phyloP scores from a whole-genome alignment of 2,329 filamentous ascomycete species.

The Huntiella bhutanensis region DNA sequence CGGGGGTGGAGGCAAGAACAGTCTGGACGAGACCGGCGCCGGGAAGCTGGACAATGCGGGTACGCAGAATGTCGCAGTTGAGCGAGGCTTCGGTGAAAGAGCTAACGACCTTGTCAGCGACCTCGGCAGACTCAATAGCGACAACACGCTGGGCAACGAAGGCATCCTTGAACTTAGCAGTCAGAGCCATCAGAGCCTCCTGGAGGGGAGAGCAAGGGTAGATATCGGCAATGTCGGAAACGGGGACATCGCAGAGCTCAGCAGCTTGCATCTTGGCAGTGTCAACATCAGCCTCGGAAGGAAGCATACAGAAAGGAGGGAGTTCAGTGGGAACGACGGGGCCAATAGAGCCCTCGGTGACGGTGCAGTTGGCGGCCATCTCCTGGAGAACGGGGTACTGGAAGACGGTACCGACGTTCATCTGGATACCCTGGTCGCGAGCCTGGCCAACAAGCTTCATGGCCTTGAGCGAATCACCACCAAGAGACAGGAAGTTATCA shows the following conservation, averaged over 20 bases:
- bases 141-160: conserved; percentile 34
- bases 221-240: conserved; percentile 25
- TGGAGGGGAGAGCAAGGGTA: conserved; percentile 37
- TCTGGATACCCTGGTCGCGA: conserved; percentile 19
- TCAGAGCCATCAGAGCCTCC: conserved; percentile 34
- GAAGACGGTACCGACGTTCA: conserved; percentile 29
- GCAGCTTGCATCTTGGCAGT: conserved; percentile 21
- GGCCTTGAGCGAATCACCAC: conserved; percentile 32
- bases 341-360: conserved; percentile 12
- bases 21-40: conserved; percentile 28
- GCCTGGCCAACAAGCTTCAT: conserved; percentile 30
- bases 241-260: conserved; percentile 21
- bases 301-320: conserved; percentile 23
- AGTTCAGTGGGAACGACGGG: conserved; percentile 15
- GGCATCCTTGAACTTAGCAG: conserved; percentile 29
- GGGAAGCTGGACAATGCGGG: conserved; percentile 28
- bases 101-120: conserved; percentile 22
- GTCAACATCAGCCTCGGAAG: conserved; percentile 16
- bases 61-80: conserved; percentile 25
- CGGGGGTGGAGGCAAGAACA: conserved; percentile 23
- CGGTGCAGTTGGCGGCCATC: conserved; percentile 21
- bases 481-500: conserved; percentile 29
- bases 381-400: conserved; percentile 24
- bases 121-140: conserved; percentile 19
- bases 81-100: conserved; percentile 24